Conservation (phyloP, 2,329 filamentous ascomycete genomes). For the Emergomyces pasteurianus region DNA sequence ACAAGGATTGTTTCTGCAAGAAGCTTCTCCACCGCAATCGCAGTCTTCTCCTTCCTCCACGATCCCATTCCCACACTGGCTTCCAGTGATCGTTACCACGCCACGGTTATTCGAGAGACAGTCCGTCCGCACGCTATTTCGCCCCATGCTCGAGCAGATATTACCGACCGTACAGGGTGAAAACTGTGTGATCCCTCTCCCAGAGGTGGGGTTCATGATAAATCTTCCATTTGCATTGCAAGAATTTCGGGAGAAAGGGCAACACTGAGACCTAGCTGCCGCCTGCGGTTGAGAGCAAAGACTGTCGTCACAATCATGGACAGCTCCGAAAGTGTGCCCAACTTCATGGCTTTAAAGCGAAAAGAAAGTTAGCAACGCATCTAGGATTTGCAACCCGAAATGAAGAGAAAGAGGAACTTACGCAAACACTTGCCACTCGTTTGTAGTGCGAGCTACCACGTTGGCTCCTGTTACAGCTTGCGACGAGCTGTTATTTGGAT, state of each 20-base stretch:
- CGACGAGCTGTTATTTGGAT: slow-evolving; percentile 17
- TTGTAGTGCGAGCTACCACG: slow-evolving; percentile 69
- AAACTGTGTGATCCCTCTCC: slow-evolving; percentile 60
- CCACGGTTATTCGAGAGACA: slow-evolving; percentile 82
- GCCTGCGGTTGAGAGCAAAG: slow-evolving; percentile 54
- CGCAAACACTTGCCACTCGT: slow-evolving; percentile 90
- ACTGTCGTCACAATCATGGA: slow-evolving; percentile 72
- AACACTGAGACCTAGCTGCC: slow-evolving; percentile 58
- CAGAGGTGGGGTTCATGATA: slow-evolving; percentile 94
- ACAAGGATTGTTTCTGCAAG: slow-evolving; percentile 65
- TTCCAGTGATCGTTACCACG: slow-evolving; percentile 67
- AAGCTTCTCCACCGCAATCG: slow-evolving; percentile 70
- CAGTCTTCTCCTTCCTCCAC: slow-evolving; percentile 91
- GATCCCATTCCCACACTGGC: slow-evolving; percentile 91
- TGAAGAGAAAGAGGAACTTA: slow-evolving; percentile 10
- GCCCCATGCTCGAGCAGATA: slow-evolving; percentile 74
- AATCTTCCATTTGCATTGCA: slow-evolving; percentile 71
- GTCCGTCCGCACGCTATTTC: slow-evolving; percentile 59
- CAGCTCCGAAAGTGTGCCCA: slow-evolving; percentile 86
- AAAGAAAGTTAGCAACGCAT: neutral
- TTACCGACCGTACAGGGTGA: slow-evolving; percentile 86
- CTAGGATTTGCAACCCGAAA: neutral
- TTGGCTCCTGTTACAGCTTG: slow-evolving; percentile 75
- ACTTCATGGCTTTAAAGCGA: slow-evolving; percentile 52
- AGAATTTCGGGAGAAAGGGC: slow-evolving; percentile 53